A percentile compares a stretch with the other conserved stretches of the same genome.
Evolutionary conservation across 1,284 basidiomycete species (phyloP).

Genomic region (Lentinus polychrous): DNA sequence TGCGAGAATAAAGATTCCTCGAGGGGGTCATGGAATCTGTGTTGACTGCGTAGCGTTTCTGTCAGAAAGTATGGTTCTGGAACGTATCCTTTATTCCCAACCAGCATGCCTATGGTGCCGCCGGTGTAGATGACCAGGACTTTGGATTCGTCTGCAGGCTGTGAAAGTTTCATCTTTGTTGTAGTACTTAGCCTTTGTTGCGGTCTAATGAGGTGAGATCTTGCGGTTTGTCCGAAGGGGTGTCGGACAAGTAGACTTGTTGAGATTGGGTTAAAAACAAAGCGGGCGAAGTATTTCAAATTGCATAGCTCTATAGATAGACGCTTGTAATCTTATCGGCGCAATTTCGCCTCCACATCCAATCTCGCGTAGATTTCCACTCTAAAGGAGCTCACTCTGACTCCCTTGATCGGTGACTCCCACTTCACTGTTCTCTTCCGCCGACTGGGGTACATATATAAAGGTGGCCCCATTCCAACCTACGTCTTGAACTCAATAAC

Average conservation of each 20-base stretch:
- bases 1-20: conserved; percentile 77
- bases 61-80: conserved; percentile 86
- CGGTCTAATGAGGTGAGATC: conserved; percentile 2
- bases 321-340: not conserved
- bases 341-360: conserved; percentile 12
- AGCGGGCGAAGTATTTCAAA: too few species aligned
- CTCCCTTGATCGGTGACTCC: too few species aligned
- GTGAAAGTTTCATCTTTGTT: conserved; percentile 38
- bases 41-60: conserved; percentile 73
- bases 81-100: conserved; percentile 74
- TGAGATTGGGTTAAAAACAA: too few species aligned
- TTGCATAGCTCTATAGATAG: not conserved
- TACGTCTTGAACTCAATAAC: not conserved
- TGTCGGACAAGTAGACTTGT: not conserved
- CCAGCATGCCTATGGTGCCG: conserved; percentile 85
- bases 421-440: too few species aligned
- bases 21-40: conserved; percentile 79
- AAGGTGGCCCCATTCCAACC: too few species aligned
- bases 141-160: conserved; percentile 59
- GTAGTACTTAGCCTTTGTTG: not conserved
- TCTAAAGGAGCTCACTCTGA: not conserved
- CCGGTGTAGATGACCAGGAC: conserved; percentile 83
- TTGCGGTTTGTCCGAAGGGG: not conserved
- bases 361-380: not conserved
- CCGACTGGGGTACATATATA: too few species aligned